Base-by-base conservation (phyloP, 2,329 filamentous ascomycete species). In the Boeremia exigua region DNA sequence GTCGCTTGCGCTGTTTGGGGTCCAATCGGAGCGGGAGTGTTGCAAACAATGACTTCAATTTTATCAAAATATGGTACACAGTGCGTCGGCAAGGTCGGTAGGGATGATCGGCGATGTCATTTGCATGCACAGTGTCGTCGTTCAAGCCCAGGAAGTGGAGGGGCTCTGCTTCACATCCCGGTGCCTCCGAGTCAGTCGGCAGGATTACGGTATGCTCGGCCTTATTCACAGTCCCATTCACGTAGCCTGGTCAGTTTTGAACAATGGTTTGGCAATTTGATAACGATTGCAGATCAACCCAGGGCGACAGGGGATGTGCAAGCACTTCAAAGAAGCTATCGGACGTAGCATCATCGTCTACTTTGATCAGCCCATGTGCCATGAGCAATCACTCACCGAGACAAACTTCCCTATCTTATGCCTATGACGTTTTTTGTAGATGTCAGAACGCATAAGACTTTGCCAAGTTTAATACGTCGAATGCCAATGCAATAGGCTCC, bases 41-140 rank as follows among this genome's bases (percentile, higher is more conserved):
- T 50, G 34, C 19, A 27, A 34, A 30, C 9, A 28, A 23, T 8
- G 27, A 19, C 3, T 17, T 15, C 25, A 25, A 12, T 8, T 28
- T 36, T 44, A 15, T 28, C 42, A 33, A 27, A 11, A 17, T 39
- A 17, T 23, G 42, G 23, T 23, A 23, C 19, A 23, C 3, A 23
- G 19, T 15, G 53, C 47, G 40, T 37, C 40, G 53, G 36, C 48
- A 23, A 37, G 25, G 19, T 50, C 36, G 47, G 25, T 46, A 39
- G 36, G 14, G 34, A 29, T 23, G 19, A 12, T 43, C 43, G 6
- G 36, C 50, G 42, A 56, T 56, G 47, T 56, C 42, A 56, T 30
- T 28, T 37, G 30, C 38, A 48, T 56, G 53, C 47, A 48, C 30
- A 28, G 43, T 50, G 53, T 50, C 53, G 37, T 51, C 36, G 46